Base-by-base conservation (phyloP, 2,329 filamentous ascomycete species). In the Nemania sp. region DNA sequence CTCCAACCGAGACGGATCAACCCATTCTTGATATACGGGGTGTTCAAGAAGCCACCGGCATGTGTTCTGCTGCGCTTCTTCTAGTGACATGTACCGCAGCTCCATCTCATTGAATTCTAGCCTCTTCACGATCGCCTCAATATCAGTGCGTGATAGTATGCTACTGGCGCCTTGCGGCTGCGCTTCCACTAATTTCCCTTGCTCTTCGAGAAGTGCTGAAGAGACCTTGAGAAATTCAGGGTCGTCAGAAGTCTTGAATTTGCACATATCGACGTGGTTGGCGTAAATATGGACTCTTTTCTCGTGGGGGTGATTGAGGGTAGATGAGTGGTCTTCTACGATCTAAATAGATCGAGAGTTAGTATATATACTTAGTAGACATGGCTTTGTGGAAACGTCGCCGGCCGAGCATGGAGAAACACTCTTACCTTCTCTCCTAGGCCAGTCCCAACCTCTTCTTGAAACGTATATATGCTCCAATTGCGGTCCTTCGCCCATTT, bases 11-110 rank as follows among this genome's bases (percentile, higher is more conserved):
- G 52, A 56, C 1, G 65, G 41, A 45, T 82, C 73, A 8, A 79
- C 73, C 84, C 83, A 85, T 20, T 70, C 64, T 4, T 69, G n/a
- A 57, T 82, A 85, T 7, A 75, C 62, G 0, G 74, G 53, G 7
- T 77, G 76, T 0, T 72, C 58, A 0, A 83, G 73, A 0, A 85
- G 62, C 83, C 83, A 86, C 52, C 73, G 51, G 49, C 82, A 84
- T 1, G 82, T 85, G 20, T 74, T 74, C 0, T 27, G 20, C 24
- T 82, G 76, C 0, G 78, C 79, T 0, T 27, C 69, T 55, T 76
- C 77, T 57, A 84, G 79, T 4, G 67, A 79, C 18, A 62, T 59
- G 6, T 75, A 76, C 1, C 82, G 80, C 15, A 76, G 56, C 55
- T 83, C 79, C n/a, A 84, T 80, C 7, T 38, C 43, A 6, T 56